A percentile compares a stretch with the other conserved stretches of the same genome.
These are phyloP conservation scores for Eucalyptus tenuipes DNA, from an alignment of 345 rosid genomes.

Conservation along the genomic window DNA sequence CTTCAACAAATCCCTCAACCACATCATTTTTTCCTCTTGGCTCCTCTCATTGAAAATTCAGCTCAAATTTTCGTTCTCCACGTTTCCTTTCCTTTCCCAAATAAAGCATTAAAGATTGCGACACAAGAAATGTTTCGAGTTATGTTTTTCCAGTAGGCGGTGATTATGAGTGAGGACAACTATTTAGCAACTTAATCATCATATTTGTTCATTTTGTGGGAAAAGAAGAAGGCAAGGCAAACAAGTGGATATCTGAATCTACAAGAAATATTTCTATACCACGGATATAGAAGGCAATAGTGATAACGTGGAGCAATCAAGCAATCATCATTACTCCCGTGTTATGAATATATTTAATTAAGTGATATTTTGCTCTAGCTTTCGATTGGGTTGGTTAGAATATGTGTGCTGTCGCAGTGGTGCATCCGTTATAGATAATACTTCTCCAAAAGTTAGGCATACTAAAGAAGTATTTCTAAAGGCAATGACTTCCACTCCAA, in stretches of 20 bases:
- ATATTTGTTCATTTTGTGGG: neutral
- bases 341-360: neutral
- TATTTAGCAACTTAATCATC: neutral
- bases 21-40: neutral
- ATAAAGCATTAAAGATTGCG: neutral
- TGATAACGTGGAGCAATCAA: neutral
- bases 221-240: neutral
- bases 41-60: neutral
- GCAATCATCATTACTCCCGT: neutral
- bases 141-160: neutral
- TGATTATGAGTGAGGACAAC: neutral
- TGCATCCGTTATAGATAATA: neutral
- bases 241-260: neutral
- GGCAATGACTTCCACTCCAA: neutral
- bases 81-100: neutral
- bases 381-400: neutral
- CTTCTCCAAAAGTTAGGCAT: neutral
- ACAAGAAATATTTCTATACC: neutral
- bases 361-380: neutral
- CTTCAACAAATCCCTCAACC: neutral
- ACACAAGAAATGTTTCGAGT: neutral
- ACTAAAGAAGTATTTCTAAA: neutral
- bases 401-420: neutral
- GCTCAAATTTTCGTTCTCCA: neutral
- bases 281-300: rapidly evolving